Conservation (phyloP, 163 green algal genomes). For the Prototheca wickerhamii region DNA sequence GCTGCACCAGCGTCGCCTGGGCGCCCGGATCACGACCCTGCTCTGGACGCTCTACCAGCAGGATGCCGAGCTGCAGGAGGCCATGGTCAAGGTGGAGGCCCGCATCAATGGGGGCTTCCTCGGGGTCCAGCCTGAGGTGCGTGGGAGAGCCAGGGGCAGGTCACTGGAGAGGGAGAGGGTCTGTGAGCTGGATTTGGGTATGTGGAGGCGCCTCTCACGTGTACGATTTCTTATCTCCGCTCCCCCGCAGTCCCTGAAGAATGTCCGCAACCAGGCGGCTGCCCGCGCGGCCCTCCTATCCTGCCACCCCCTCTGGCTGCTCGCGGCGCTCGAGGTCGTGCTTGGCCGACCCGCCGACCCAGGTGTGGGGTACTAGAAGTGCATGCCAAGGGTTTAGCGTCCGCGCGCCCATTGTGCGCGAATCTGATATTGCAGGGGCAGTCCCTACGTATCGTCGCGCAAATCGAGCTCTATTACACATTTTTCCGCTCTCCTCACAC, state of each 20-base stretch:
- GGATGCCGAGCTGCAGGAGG: conserved; percentile 17
- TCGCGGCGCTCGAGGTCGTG: conserved; percentile 56
- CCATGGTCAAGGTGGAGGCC: conserved; percentile 40
- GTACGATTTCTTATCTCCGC: too few relatives aligned
- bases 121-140: conserved; percentile 26
- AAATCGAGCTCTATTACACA: too few relatives aligned
- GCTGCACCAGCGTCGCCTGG: conserved; percentile 22
- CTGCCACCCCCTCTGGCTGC: conserved; percentile 86
- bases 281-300: conserved; percentile 49
- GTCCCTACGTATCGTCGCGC: too few relatives aligned
- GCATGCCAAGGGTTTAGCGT: not conserved
- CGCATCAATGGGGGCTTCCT: conserved; percentile 39
- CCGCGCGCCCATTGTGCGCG: too few relatives aligned
- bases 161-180: not conserved
- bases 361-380: not conserved
- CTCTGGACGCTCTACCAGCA: conserved; percentile 41
- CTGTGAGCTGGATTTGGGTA: too few relatives aligned
- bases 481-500: too few relatives aligned
- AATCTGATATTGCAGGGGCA: too few relatives aligned
- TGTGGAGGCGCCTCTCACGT: too few relatives aligned
- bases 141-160: not conserved
- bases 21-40: conserved; percentile 24
- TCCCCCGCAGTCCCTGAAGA: conserved; percentile 33
- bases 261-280: conserved; percentile 40
- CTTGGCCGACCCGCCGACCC: conserved; percentile 4